phyloP scores from a whole-genome alignment of 768 basidiomycete genomes.

The Agaricus bisporus region DNA sequence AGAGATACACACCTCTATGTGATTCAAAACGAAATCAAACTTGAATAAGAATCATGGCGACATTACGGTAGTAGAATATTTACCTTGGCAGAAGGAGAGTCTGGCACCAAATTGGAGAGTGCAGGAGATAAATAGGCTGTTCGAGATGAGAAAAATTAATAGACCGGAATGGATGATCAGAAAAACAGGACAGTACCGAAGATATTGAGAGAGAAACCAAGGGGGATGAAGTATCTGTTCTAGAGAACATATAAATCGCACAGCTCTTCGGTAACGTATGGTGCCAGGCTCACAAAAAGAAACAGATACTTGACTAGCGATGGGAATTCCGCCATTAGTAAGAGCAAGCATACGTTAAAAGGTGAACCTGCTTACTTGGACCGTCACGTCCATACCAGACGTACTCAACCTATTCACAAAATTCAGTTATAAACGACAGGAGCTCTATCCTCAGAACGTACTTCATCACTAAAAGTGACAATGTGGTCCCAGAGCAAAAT shows the following conservation, averaged over 20 bases:
- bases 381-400: conserved; percentile 47
- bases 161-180: not conserved
- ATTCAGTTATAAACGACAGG: not conserved
- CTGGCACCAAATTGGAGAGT: conserved; percentile 30
- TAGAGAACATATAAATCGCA: conserved; percentile 14
- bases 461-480: conserved; percentile 42
- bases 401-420: conserved; percentile 29
- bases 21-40: not conserved
- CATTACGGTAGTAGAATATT: not conserved
- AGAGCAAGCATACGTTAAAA: not conserved
- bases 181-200: conserved; percentile 24
- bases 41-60: not conserved
- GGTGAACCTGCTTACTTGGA: conserved; percentile 25
- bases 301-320: conserved; percentile 36
- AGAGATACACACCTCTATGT: conserved; percentile 6
- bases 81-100: not conserved
- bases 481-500: conserved; percentile 53
- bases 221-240: conserved; percentile 64
- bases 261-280: too few relatives aligned
- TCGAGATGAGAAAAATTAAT: not conserved
- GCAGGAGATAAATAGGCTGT: conserved; percentile 36
- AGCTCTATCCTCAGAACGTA: not conserved
- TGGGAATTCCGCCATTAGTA: not conserved
- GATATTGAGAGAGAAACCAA: conserved; percentile 56
- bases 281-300: conserved; percentile 25